phyloP scores from a whole-genome alignment of 2,329 filamentous ascomycete species.

The Fusarium subtropicale region DNA sequence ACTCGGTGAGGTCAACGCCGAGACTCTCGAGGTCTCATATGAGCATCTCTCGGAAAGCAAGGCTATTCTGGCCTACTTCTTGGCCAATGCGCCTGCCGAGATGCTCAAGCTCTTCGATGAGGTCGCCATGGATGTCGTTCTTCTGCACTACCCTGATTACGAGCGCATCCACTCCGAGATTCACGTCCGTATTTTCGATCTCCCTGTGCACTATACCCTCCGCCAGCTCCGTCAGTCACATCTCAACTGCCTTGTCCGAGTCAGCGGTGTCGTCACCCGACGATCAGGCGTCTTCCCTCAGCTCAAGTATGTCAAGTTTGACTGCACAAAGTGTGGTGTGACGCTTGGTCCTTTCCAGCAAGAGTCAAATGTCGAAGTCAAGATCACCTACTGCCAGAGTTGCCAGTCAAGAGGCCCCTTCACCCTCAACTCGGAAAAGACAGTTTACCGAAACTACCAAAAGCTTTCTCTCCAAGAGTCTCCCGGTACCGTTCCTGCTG shows the following conservation, averaged over 20 bases:
- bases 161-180: conserved; percentile 98
- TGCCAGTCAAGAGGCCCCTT: conserved; percentile 97
- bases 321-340: conserved; percentile 91
- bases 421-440: conserved; percentile 95
- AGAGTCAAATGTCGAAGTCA: conserved; percentile 95
- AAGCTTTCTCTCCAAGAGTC: conserved; percentile 98
- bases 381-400: conserved; percentile 94
- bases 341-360: conserved; percentile 97
- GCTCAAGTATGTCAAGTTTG: conserved; percentile 98
- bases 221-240: conserved; percentile 95
- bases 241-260: conserved; percentile 93
- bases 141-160: conserved; percentile 97
- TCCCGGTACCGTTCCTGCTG: conserved; percentile 94
- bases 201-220: conserved; percentile 94
- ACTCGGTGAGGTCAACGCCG: conserved; percentile 96
- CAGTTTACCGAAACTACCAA: conserved; percentile 98
- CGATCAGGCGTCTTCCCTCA: conserved; percentile 97
- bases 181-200: conserved; percentile 94
- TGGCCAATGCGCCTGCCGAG: conserved; percentile 95
- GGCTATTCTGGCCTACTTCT: conserved; percentile 93
- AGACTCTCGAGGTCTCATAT: conserved; percentile 96
- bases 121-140: conserved; percentile 94
- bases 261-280: conserved; percentile 94
- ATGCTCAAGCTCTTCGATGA: conserved; percentile 96
- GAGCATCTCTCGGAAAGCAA: conserved; percentile 91